These are phyloP conservation scores for Periconia sp. DNA, from an alignment of 2,329 filamentous ascomycete species.

Conservation along the genomic window DNA sequence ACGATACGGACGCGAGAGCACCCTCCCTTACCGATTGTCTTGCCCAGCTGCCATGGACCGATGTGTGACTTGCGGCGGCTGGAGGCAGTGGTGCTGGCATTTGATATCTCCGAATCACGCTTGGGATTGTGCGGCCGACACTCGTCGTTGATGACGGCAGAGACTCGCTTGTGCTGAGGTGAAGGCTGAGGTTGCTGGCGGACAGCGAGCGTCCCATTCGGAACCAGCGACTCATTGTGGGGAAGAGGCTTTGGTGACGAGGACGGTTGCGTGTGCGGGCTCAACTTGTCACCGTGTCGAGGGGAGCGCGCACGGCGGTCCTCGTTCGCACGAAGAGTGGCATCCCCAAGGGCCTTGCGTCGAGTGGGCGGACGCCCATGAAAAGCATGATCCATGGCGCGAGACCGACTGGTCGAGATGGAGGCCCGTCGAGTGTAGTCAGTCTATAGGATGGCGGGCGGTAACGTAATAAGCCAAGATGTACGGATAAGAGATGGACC, in stretches of 20 bases:
- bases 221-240: conserved; percentile 53
- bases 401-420: too few species aligned
- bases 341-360: conserved; percentile 38
- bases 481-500: conserved; percentile 32
- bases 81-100: conserved; percentile 59
- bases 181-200: conserved; percentile 29
- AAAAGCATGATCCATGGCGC: conserved; percentile 37
- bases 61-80: conserved; percentile 74
- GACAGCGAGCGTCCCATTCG: conserved; percentile 49
- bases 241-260: conserved; percentile 37
- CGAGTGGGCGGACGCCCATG: conserved; percentile 40
- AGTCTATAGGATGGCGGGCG: conserved; percentile 15
- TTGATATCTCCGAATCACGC: conserved; percentile 60
- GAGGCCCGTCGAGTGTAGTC: conserved; percentile 13
- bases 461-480: conserved; percentile 23
- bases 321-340: conserved; percentile 40
- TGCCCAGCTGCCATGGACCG: conserved; percentile 92
- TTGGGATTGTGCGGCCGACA: conserved; percentile 55
- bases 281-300: conserved; percentile 27
- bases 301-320: conserved; percentile 20
- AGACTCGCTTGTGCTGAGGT: conserved; percentile 61
- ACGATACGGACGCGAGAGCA: conserved; percentile 88
- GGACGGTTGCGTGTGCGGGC: conserved; percentile 15
- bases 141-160: conserved; percentile 57
- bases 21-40: conserved; percentile 85